Evolutionary conservation across 768 basidiomycete genomes (phyloP), one percentile per base, ranked within the genome.

Genomic region (Sistotremastrum niveocremeum): DNA sequence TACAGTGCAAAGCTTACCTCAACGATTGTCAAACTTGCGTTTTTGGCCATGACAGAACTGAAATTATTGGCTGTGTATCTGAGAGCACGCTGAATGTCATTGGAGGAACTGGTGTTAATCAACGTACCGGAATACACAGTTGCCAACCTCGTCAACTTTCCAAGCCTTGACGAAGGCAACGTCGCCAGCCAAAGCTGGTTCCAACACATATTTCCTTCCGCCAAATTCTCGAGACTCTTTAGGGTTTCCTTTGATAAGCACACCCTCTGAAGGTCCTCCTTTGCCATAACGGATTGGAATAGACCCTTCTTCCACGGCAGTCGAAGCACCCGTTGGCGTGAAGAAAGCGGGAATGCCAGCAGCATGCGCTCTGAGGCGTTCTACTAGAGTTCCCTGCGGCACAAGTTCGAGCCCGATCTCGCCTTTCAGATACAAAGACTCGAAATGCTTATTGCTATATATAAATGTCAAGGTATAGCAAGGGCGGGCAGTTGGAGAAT

Each of bases 281-380:
- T 74, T 68, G 42, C 84, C 81, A 61, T 87, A 89, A 28, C 80
- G 73, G 52, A 82, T 72, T 30, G 88, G 84, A 55, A 91, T 86
- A 3, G 72, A 61, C 2, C 88, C 88, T 41, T 77, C 65, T 60
- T 91, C 84, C 3, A 89, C 75, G 2, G 85, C 85, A 12, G 88
- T 91, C 20, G 74, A 74, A 6, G 86, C 85, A 10, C 91, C 90
- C 0, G 89, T 90, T 10, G 89, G 90, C 4, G 87, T 94, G 63
- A 70, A 93, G 69, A 95, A 90, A n/a, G 83, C 88, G 11, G 90
- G 89, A 49, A 90, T 88, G 43, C 90, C 90, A 7, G 87, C 84
- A 6, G 87, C 89, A 47, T 87, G 84, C 5, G 90, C 84, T 34
- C 89, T 81, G 49, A 91, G 70, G 48, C 89, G 81, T 57, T 91